Evolutionary conservation across 192 early-diverging fungal species (phyloP).

Genomic region (Rhizophagus prolifer): DNA sequence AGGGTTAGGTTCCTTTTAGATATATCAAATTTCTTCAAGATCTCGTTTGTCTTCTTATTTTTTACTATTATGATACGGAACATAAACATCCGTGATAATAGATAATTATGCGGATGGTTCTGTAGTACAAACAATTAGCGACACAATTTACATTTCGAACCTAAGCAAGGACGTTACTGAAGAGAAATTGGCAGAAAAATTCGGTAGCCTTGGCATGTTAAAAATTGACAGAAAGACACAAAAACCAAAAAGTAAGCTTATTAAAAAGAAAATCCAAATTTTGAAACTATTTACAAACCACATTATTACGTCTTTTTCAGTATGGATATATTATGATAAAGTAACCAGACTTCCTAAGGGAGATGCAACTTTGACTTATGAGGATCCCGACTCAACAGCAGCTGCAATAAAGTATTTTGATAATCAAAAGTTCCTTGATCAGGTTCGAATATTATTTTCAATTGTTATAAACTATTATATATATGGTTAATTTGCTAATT

Average conservation of each 20-base stretch:
- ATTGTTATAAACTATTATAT: slow-evolving; percentile 10
- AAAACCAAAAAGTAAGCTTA: slow-evolving; percentile 58
- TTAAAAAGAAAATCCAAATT: neutral
- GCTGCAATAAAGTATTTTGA: slow-evolving; percentile 76
- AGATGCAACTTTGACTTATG: slow-evolving; percentile 78
- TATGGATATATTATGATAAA: slow-evolving; percentile 74
- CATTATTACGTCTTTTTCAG: slow-evolving; percentile 29
- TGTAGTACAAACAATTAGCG: slow-evolving; percentile 48
- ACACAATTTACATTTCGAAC: slow-evolving; percentile 72
- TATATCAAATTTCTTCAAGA: neutral
- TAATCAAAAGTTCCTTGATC: slow-evolving; percentile 47
- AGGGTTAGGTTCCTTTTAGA: neutral
- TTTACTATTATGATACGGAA: neutral
- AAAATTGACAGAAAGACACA: slow-evolving; percentile 64
- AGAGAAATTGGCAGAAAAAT: slow-evolving; percentile 57
- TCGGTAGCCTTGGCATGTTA: slow-evolving; percentile 70
- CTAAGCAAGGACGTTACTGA: slow-evolving; percentile 63
- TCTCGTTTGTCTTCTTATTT: neutral
- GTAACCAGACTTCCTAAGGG: slow-evolving; percentile 64
- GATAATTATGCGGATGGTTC: slow-evolving; percentile 33
- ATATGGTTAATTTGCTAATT: slow-evolving; percentile 41
- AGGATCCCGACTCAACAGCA: slow-evolving; percentile 68
- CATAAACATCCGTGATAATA: neutral
- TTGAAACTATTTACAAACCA: neutral
- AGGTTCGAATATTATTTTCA: slow-evolving; percentile 30